phyloP scores from a whole-genome alignment of 495 filamentous ascomycete genomes.

The Podospora australis region DNA sequence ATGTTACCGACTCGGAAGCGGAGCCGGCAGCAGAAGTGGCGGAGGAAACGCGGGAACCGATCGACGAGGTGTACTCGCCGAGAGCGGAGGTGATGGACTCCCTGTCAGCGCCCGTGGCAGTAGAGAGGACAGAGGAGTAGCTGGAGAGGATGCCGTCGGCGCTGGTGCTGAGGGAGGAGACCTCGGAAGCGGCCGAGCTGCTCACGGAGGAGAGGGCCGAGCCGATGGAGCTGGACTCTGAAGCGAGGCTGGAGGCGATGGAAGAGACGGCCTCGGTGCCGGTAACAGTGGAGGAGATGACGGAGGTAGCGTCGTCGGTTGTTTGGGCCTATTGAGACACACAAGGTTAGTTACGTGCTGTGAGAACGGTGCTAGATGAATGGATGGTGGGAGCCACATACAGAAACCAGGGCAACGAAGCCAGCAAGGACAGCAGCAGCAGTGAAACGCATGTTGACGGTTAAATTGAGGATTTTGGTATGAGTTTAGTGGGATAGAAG shows the following conservation, averaged over 20 bases:
- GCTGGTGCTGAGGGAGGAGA: constrained; percentile 17
- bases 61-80: constrained; percentile 10
- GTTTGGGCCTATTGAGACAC: constrained; percentile 20
- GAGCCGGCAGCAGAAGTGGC: constrained; percentile 10
- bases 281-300: constrained; percentile 5
- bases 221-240: constrained; percentile 11
- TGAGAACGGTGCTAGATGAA: neutral
- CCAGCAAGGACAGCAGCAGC: constrained; percentile 17
- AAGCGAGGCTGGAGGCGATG: constrained; percentile 11
- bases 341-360: constrained; percentile 1
- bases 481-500: neutral
- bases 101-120: constrained; percentile 20
- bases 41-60: constrained; percentile 12
- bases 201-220: constrained; percentile 14
- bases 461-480: neutral
- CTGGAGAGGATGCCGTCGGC: constrained; percentile 11
- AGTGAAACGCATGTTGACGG: constrained; percentile 22
- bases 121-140: constrained; percentile 17
- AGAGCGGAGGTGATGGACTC: constrained; percentile 19
- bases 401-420: constrained; percentile 21
- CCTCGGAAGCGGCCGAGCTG: constrained; percentile 11
- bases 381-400: constrained; percentile 6
- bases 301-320: neutral
- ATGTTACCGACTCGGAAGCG: neutral
- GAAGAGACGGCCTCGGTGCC: constrained; percentile 10